phyloP scores from a whole-genome alignment of 2,329 filamentous ascomycete genomes.

The Monilinia aucupariae region DNA sequence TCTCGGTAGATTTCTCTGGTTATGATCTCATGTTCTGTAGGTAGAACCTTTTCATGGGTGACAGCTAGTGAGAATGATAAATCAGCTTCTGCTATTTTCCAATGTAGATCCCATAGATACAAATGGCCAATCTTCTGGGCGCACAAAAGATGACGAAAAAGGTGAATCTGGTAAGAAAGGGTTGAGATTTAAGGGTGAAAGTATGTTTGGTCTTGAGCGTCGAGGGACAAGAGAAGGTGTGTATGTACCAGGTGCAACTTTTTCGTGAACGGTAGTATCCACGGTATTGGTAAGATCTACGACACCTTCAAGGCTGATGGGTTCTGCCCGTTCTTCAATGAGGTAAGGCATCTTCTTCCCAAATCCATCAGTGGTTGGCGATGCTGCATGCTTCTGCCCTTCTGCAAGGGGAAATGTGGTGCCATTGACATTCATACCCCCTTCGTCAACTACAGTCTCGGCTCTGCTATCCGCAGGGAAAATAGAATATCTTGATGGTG shows the following conservation, averaged over 20 bases:
- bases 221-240: conserved; percentile 13
- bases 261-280: conserved; percentile 31
- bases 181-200: not conserved
- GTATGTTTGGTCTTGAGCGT: conserved; percentile 13
- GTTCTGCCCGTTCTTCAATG: conserved; percentile 5
- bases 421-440: not conserved
- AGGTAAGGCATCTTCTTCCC: conserved; percentile 1
- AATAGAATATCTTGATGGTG: not conserved
- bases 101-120: not conserved
- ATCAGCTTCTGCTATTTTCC: conserved; percentile 22
- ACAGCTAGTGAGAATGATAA: conserved; percentile 38
- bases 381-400: not conserved
- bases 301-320: conserved; percentile 26
- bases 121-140: conserved; percentile 22
- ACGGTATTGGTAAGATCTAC: conserved; percentile 31
- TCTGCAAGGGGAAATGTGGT: not conserved
- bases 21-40: conserved; percentile 42
- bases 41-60: conserved; percentile 44
- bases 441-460: not conserved
- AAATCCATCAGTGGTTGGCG: not conserved
- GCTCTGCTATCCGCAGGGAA: not conserved
- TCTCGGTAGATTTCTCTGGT: conserved; percentile 47
- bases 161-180: conserved; percentile 17
- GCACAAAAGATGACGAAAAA: conserved; percentile 15
- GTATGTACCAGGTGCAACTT: conserved; percentile 30